phyloP scores from a whole-genome alignment of 1,284 basidiomycete genomes.

The Moesziomyces antarcticus region DNA sequence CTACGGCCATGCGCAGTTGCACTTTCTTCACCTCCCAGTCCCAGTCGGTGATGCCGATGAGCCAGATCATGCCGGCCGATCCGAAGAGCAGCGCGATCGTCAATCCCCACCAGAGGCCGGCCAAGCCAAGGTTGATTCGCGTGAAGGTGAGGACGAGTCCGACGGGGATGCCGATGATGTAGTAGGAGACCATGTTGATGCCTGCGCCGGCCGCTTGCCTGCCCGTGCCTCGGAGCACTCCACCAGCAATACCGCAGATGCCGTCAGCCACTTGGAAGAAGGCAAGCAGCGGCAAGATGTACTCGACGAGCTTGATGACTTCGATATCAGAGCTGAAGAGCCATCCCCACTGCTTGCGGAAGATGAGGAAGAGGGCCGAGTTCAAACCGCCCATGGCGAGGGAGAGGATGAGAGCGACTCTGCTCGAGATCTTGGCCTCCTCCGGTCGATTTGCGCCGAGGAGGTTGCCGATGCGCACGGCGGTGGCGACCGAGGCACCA shows the following conservation, averaged over 20 bases:
- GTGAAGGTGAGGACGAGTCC: slow-evolving; percentile 70
- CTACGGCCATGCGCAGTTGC: slow-evolving; percentile 47
- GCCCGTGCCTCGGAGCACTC: slow-evolving; percentile 81
- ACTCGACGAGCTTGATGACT: slow-evolving; percentile 76
- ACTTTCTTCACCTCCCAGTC: slow-evolving; percentile 58
- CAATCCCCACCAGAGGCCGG: slow-evolving; percentile 71
- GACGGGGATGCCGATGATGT: slow-evolving; percentile 70
- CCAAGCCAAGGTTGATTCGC: slow-evolving; percentile 63
- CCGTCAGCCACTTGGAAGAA: slow-evolving; percentile 79
- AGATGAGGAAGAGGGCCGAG: slow-evolving; percentile 78
- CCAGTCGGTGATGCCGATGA: slow-evolving; percentile 70
- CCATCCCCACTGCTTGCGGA: slow-evolving; percentile 80
- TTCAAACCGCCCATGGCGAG: slow-evolving; percentile 52
- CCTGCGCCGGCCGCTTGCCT: slow-evolving; percentile 72
- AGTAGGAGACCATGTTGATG: slow-evolving; percentile 71
- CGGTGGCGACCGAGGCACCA: slow-evolving; percentile 80
- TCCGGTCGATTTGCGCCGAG: slow-evolving; percentile 71
- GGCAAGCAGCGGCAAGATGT: slow-evolving; percentile 77
- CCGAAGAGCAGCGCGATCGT: slow-evolving; percentile 69
- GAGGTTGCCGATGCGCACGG: slow-evolving; percentile 76
- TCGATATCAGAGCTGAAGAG: slow-evolving; percentile 86
- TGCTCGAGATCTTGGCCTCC: slow-evolving; percentile 63
- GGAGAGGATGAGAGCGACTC: slow-evolving; percentile 57
- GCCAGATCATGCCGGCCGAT: slow-evolving; percentile 61
- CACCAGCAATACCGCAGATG: slow-evolving; percentile 76